These are phyloP conservation scores for Debaryomycetaceae sp. DNA, from an alignment of 1,139 yeast genomes.

Conservation along the genomic window DNA sequence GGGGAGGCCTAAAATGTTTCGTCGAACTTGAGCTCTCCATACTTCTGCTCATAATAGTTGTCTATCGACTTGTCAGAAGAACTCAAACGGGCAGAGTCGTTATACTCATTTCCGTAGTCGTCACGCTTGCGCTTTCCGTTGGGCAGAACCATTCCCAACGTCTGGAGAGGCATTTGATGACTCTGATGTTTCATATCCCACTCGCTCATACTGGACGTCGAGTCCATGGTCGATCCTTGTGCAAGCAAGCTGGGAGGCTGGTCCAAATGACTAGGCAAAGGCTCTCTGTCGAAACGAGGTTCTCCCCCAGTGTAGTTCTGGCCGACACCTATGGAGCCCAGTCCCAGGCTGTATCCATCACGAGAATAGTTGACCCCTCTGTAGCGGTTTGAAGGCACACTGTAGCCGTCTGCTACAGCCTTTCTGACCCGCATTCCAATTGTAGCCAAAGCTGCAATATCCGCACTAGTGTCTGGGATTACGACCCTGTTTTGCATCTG, in stretches of 20 bases:
- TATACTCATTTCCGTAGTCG: conserved; percentile 13
- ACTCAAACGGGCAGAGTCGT: conserved; percentile 12
- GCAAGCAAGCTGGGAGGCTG: conserved; percentile 40
- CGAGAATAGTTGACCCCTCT: background rate
- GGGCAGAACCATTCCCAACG: background rate
- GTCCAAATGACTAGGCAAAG: conserved; percentile 47
- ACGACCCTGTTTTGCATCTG: conserved; percentile 14
- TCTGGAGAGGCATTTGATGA: conserved; percentile 1
- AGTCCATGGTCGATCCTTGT: conserved; percentile 40
- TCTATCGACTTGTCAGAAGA: conserved; percentile 14
- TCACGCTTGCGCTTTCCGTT: conserved; percentile 38
- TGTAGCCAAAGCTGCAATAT: conserved; percentile 40
- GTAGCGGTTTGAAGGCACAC: conserved; percentile 15
- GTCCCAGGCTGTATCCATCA: background rate
- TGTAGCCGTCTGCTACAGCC: conserved; percentile 62
- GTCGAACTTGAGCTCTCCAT: conserved; percentile 44
- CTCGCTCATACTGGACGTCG: conserved; percentile 44
- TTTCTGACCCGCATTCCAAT: conserved; percentile 72
- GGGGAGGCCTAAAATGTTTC: conserved; percentile 43
- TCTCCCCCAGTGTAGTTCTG: conserved; percentile 5
- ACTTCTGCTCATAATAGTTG: conserved; percentile 23
- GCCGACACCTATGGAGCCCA: conserved; percentile 5
- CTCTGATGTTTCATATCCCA: conserved; percentile 33
- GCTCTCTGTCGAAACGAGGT: conserved; percentile 33
- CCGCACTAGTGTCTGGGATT: conserved; percentile 15